Evolutionary conservation across 371 early-diverging fungal genomes (phyloP).

Genomic region (Racocetra persica): DNA sequence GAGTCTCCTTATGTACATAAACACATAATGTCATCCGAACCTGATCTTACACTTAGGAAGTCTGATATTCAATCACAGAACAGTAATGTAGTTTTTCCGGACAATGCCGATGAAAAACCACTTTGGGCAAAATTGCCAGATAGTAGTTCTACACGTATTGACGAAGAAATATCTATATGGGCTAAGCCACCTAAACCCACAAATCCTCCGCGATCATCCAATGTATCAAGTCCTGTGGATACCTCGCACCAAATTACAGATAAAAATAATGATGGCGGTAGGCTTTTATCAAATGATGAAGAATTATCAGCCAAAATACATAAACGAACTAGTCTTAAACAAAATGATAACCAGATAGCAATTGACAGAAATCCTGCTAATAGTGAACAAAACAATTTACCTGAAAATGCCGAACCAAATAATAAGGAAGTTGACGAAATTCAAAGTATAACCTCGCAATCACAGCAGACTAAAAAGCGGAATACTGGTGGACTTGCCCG

Average conservation of each 20-base stretch:
- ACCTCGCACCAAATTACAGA: background rate
- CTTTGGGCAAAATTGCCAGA: background rate
- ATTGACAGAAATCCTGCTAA: background rate
- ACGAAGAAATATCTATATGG: background rate
- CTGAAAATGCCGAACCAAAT: background rate
- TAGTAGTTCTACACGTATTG: too few species aligned
- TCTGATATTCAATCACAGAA: background rate
- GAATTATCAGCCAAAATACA: background rate
- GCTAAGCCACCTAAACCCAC: background rate
- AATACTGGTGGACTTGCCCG: background rate
- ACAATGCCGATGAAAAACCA: background rate
- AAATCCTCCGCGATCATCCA: background rate
- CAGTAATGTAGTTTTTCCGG: background rate
- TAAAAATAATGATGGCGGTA: background rate
- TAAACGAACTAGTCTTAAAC: background rate
- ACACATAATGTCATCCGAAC: background rate
- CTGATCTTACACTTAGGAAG: background rate
- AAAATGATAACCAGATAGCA: background rate
- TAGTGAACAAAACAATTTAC: background rate
- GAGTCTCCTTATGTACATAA: background rate
- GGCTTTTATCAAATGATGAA: background rate
- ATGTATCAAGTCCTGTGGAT: background rate
- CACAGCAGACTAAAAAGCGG: background rate
- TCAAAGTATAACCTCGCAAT: background rate
- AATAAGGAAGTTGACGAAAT: background rate